Evolutionary conservation across 306 rosid genomes (phyloP).

Genomic region (Medicago lupulina): DNA sequence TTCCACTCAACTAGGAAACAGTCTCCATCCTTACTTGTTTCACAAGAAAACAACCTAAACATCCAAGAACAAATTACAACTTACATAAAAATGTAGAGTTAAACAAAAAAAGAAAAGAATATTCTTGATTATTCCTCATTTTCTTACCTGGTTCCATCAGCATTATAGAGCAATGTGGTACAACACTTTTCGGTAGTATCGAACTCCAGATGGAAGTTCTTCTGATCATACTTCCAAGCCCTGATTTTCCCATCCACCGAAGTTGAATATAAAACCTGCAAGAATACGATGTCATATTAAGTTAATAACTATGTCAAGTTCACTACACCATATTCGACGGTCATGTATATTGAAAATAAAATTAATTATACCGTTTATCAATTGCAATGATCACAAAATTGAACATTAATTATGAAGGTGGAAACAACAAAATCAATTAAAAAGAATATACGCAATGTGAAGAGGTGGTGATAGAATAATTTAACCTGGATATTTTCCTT

Average conservation of each 20-base stretch:
- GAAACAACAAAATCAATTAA: background rate
- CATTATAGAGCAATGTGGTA: conserved; percentile 69
- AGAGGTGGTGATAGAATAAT: background rate
- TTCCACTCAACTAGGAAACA: conserved; percentile 87
- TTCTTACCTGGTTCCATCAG: conserved; percentile 79
- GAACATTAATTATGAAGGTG: no score
- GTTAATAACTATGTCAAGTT: conserved; percentile 14
- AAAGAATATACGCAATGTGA: background rate
- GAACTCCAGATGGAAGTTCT: conserved; percentile 67
- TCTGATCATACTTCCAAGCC: conserved; percentile 72
- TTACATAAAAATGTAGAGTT: background rate
- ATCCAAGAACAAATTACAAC: background rate
- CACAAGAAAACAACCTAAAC: conserved; percentile 83
- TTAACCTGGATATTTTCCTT: conserved; percentile 75
- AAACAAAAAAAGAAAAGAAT: background rate
- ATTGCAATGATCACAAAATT: no score
- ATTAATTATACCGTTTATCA: no score
- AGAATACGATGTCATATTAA: background rate
- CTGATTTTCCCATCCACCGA: conserved; percentile 78
- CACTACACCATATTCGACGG: background rate
- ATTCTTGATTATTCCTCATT: background rate
- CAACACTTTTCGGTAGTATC: conserved; percentile 83
- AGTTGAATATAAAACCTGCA: conserved; percentile 80
- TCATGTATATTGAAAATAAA: no score
- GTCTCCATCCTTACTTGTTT: conserved; percentile 82